Conservation (phyloP, 2,329 filamentous ascomycete species). For the Ceratocystis variospora region DNA sequence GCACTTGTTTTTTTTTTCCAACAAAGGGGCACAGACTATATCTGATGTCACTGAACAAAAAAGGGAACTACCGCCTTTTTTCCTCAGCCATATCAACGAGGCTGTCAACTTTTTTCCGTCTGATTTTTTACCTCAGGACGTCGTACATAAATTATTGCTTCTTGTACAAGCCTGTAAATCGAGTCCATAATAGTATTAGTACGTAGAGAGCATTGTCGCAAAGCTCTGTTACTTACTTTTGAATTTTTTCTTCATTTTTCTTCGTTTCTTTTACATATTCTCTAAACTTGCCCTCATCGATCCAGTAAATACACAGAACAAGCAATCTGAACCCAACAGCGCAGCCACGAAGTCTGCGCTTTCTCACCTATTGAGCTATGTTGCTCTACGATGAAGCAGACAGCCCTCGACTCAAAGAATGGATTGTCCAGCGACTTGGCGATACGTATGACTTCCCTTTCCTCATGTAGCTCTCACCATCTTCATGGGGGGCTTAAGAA, state of each 20-base stretch:
- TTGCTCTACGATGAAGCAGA: slow-evolving; percentile 54
- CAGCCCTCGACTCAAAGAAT: slow-evolving; percentile 52
- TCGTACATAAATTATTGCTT: not conserved
- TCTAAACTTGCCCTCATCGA: no score
- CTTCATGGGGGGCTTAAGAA: not conserved
- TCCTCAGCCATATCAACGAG: slow-evolving; percentile 7
- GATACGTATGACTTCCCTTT: slow-evolving; percentile 44
- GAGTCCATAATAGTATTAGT: no score
- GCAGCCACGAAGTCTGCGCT: not conserved
- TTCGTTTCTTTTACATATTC: no score
- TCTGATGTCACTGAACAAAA: slow-evolving; percentile 4
- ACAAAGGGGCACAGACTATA: not conserved
- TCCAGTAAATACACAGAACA: not conserved
- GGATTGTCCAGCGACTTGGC: slow-evolving; percentile 65
- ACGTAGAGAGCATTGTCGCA: no score
- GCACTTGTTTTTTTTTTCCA: no score
- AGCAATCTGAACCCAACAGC: not conserved
- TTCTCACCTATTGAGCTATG: slow-evolving; percentile 19
- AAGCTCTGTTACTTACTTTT: no score
- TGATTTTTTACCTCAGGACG: slow-evolving; percentile 3
- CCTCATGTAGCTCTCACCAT: not conserved
- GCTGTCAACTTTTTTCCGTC: slow-evolving; percentile 5
- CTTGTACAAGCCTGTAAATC: not conserved
- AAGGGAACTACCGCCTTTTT: not conserved
- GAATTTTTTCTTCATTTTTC: no score